Conservation (phyloP, 2,329 filamentous ascomycete genomes). For the Trichoderma arundinaceum region DNA sequence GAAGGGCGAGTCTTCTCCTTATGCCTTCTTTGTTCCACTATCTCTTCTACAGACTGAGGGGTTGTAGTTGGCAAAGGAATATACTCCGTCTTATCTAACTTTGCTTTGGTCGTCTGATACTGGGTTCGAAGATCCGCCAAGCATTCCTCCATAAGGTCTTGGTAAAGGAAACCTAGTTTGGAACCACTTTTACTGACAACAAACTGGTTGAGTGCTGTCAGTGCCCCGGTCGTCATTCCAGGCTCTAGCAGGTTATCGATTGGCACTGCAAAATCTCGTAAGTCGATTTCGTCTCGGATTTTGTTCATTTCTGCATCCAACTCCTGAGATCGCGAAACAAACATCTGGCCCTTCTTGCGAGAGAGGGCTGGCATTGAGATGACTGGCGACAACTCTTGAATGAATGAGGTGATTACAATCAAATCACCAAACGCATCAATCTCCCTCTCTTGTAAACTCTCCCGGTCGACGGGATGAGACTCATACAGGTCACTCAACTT, state of each 20-base stretch:
- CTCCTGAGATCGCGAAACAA: slow-evolving; percentile 42
- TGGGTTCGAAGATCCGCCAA: slow-evolving; percentile 43
- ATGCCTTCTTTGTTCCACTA: slow-evolving; percentile 44
- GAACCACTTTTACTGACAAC: slow-evolving; percentile 47
- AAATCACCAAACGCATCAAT: slow-evolving; percentile 46
- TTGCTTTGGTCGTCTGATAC: slow-evolving; percentile 38
- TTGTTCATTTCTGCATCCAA: slow-evolving; percentile 48
- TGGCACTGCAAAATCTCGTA: slow-evolving; percentile 48
- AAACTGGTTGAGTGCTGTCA: slow-evolving; percentile 46
- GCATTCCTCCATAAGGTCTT: slow-evolving; percentile 50
- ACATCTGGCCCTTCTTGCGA: slow-evolving; percentile 49
- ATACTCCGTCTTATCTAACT: slow-evolving; percentile 33
- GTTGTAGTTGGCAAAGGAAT: slow-evolving; percentile 29
- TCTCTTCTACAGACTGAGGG: slow-evolving; percentile 35
- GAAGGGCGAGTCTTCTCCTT: slow-evolving; percentile 54
- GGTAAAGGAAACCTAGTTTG: slow-evolving; percentile 51
- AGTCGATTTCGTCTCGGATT: slow-evolving; percentile 48
- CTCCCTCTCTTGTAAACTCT: slow-evolving; percentile 45
- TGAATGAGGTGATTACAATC: slow-evolving; percentile 47
- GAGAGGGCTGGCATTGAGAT: slow-evolving; percentile 47
- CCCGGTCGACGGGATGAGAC: slow-evolving; percentile 42
- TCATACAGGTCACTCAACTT: slow-evolving; percentile 49
- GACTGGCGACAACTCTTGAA: slow-evolving; percentile 45
- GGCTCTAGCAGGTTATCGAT: slow-evolving; percentile 52
- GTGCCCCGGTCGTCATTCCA: slow-evolving; percentile 45